phyloP scores from a whole-genome alignment of 768 basidiomycete genomes.

The Agaricus bisporus region DNA sequence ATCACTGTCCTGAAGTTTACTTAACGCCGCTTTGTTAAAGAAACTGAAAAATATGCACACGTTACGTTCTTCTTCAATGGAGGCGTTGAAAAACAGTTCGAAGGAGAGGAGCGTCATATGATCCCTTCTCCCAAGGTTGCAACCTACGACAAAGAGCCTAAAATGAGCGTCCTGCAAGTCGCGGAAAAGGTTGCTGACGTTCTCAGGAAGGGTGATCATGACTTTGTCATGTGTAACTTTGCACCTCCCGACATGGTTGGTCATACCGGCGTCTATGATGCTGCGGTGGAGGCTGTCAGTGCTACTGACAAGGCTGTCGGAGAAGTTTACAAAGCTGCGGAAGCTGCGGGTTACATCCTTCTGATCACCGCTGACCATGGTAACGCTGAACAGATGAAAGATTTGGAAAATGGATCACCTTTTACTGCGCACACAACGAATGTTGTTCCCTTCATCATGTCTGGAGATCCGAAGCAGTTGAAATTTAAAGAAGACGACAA shows the following conservation, averaged over 20 bases:
- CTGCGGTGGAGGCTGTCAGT: conserved; percentile 82
- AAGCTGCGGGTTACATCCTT: conserved; percentile 81
- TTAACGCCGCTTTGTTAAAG: conserved; percentile 24
- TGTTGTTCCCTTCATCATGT: conserved; percentile 86
- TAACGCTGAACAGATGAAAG: conserved; percentile 93
- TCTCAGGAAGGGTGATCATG: conserved; percentile 59
- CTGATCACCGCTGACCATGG: conserved; percentile 92
- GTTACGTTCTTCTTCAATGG: conserved; percentile 99
- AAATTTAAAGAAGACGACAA: conserved; percentile 57
- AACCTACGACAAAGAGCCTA: conserved; percentile 88
- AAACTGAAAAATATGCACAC: conserved; percentile 98
- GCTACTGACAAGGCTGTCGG: conserved; percentile 89
- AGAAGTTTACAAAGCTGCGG: conserved; percentile 79
- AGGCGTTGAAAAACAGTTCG: conserved; percentile 89
- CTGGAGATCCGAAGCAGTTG: conserved; percentile 52
- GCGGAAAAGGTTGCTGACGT: conserved; percentile 92
- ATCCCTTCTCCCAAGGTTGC: conserved; percentile 90
- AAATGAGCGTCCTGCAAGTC: conserved; percentile 85
- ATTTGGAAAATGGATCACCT: conserved; percentile 75
- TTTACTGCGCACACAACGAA: conserved; percentile 93
- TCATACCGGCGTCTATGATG: conserved; percentile 88
- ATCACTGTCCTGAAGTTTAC: background rate
- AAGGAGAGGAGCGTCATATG: conserved; percentile 77
- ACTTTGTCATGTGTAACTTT: conserved; percentile 98
- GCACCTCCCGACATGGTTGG: conserved; percentile 98